Conservation (phyloP, 2,329 filamentous ascomycete species). For the Fusarium decemcellulare region DNA sequence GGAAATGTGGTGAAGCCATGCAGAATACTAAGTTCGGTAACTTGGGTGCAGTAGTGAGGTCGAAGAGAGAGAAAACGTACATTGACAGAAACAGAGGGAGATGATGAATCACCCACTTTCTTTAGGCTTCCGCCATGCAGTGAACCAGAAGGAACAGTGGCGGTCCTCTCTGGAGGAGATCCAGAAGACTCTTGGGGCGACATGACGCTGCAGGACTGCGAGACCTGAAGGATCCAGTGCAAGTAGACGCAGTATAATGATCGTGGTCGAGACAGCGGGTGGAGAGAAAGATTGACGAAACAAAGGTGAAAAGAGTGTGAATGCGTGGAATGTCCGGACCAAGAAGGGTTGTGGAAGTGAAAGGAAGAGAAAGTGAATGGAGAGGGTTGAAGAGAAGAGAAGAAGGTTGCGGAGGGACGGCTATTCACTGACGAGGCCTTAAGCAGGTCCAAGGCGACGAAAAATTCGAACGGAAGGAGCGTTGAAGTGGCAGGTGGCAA, state of each 20-base stretch:
- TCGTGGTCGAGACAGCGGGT: conserved; percentile 46
- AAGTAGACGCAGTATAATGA: conserved; percentile 31
- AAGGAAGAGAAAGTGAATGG: conserved; percentile 28
- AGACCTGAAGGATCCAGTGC: conserved; percentile 17
- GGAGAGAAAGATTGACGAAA: conserved; percentile 47
- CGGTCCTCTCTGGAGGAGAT: conserved; percentile 47
- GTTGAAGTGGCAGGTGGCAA: conserved; percentile 27
- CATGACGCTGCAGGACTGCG: conserved; percentile 44
- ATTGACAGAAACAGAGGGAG: conserved; percentile 22
- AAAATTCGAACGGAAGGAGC: conserved; percentile 43
- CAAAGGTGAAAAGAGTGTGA: conserved; percentile 49
- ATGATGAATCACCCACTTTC: conserved; percentile 23
- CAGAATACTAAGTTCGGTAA: not conserved
- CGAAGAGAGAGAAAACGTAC: conserved; percentile 33
- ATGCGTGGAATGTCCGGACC: conserved; percentile 35
- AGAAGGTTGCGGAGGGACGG: conserved; percentile 37
- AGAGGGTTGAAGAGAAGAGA: conserved; percentile 23
- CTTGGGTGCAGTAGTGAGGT: not conserved
- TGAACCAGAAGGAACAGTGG: conserved; percentile 25
- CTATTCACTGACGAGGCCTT: conserved; percentile 46
- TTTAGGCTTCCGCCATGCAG: conserved; percentile 42
- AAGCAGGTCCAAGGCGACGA: conserved; percentile 38
- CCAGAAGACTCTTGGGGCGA: conserved; percentile 46
- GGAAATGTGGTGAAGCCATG: not conserved
- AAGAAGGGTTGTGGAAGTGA: conserved; percentile 37